Percentiles rank a stretch among this genome's conserved stretches.
Evolutionary conservation across 495 filamentous ascomycete species (phyloP).

Genomic region (Neurospora sp.): DNA sequence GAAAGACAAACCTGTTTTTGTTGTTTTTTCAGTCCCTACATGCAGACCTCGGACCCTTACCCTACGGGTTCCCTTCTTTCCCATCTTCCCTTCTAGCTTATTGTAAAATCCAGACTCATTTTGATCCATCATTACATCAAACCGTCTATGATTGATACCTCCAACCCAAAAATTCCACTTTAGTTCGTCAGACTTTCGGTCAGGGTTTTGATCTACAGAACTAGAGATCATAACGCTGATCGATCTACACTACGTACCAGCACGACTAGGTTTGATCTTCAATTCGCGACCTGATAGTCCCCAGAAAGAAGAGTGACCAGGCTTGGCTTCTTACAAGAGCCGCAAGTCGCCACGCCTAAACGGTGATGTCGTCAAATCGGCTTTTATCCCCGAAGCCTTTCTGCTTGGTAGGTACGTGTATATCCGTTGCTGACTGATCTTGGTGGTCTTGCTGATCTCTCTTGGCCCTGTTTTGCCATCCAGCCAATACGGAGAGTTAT

Average conservation of each 20-base stretch:
- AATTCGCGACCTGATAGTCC: neutral
- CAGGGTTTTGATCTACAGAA: neutral
- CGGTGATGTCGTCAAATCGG: neutral
- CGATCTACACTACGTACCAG: neutral
- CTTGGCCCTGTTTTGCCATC: neutral
- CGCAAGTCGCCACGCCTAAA: neutral
- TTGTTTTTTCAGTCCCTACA: neutral
- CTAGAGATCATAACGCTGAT: neutral
- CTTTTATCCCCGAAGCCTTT: neutral
- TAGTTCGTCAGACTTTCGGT: neutral
- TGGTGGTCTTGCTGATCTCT: neutral
- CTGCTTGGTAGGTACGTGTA: neutral
- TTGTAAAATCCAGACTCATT: neutral
- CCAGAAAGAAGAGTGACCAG: neutral
- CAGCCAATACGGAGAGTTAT: neutral
- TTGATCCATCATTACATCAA: neutral
- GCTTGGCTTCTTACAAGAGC: neutral
- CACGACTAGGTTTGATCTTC: neutral
- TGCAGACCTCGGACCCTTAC: neutral
- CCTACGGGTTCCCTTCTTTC: neutral
- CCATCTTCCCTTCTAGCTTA: neutral
- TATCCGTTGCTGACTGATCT: neutral
- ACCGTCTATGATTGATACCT: neutral
- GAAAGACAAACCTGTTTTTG: too few species aligned
- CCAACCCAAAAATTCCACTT: neutral